Conservation (phyloP, 129 eudicot genomes). For the Deinandra increscens region DNA sequence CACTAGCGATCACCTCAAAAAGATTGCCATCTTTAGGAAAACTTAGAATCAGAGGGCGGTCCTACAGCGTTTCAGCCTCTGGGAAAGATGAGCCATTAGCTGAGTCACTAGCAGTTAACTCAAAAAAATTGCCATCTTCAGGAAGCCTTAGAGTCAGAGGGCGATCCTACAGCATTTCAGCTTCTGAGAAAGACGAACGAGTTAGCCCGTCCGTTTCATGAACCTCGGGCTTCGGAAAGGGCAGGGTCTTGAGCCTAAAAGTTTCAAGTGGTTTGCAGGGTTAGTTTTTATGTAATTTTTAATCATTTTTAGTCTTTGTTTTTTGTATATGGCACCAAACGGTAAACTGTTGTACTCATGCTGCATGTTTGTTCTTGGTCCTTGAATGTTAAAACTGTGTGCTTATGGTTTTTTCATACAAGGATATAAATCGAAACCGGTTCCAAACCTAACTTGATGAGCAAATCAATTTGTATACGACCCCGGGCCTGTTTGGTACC, state of each 20-base stretch:
- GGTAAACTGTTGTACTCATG: neutral
- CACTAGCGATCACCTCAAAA: conserved; percentile 32
- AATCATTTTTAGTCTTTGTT: neutral
- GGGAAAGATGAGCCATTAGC: conserved; percentile 29
- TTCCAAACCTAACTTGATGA: too few relatives aligned
- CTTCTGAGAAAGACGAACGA: conserved; percentile 39
- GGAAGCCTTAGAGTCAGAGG: conserved; percentile 40
- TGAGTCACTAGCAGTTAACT: neutral
- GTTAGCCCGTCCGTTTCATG: conserved; percentile 15
- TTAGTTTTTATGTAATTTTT: neutral
- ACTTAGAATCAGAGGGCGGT: conserved; percentile 50
- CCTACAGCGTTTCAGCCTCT: conserved; percentile 54
- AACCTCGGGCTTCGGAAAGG: conserved; percentile 25
- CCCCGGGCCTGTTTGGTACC: too few relatives aligned
- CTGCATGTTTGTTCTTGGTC: neutral
- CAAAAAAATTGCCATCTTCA: conserved; percentile 31
- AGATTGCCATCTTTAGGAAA: conserved; percentile 34
- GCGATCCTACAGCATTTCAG: conserved; percentile 62
- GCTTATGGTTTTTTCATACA: neutral
- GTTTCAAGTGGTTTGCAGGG: neutral
- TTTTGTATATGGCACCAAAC: conserved; percentile 7
- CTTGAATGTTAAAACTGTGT: neutral
- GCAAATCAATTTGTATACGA: too few relatives aligned
- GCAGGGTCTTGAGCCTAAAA: neutral
- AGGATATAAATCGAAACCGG: too few relatives aligned